phyloP scores from a whole-genome alignment of 768 basidiomycete genomes.

The Sporobolomyces phaffii region DNA sequence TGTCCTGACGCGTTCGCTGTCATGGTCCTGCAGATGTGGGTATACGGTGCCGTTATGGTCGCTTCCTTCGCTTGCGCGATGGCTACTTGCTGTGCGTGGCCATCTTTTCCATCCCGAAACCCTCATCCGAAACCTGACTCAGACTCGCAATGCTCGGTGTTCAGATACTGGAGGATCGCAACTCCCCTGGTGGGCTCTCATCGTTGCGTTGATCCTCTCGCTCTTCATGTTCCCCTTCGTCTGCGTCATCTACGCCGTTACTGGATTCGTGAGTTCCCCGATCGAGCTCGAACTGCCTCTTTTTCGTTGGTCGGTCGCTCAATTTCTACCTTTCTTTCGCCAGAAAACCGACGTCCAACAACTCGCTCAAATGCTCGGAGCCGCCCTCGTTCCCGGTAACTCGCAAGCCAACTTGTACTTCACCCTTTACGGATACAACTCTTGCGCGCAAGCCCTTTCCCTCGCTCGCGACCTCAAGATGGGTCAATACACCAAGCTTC shows the following conservation, averaged over 20 bases:
- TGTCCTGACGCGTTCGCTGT: conserved; percentile 11
- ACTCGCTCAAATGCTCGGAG: conserved; percentile 55
- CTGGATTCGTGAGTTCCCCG: conserved; percentile 50
- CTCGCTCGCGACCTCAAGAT: conserved; percentile 60
- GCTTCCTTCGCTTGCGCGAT: conserved; percentile 26
- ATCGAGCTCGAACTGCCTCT: neutral
- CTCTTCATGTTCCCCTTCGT: conserved; percentile 30
- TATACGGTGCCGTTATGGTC: conserved; percentile 34
- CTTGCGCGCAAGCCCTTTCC: conserved; percentile 49
- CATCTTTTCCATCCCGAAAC: no score
- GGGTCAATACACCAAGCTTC: conserved; percentile 55
- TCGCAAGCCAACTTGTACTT: conserved; percentile 64
- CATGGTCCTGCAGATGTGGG: no score
- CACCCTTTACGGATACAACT: conserved; percentile 52
- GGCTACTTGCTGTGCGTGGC: conserved; percentile 29
- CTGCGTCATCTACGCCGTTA: conserved; percentile 54
- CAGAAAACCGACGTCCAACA: conserved; percentile 11
- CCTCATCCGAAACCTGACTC: neutral
- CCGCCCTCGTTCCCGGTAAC: conserved; percentile 53
- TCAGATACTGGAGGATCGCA: conserved; percentile 25
- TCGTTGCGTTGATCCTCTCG: conserved; percentile 50
- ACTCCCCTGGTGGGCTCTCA: conserved; percentile 46
- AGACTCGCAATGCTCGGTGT: no score
- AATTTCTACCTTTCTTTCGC: neutral
- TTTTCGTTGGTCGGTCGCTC: neutral